phyloP scores from a whole-genome alignment of 2,329 filamentous ascomycete genomes.

The Harringtonia aguacate region DNA sequence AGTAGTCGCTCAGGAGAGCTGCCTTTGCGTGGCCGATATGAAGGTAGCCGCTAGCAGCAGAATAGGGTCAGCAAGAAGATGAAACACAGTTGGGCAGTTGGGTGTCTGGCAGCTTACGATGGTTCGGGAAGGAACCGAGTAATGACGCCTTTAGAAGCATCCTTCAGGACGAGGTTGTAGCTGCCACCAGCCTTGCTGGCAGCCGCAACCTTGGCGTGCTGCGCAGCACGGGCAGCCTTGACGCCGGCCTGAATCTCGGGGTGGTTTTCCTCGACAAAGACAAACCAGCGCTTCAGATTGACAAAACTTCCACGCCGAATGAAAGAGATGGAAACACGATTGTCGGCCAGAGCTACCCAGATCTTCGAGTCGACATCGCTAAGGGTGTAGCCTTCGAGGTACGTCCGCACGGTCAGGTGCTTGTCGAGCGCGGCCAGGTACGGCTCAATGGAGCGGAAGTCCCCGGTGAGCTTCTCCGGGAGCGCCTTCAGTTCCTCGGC shows the following conservation, averaged over 20 bases:
- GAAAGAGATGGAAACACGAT: conserved; percentile 72
- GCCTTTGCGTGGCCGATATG: conserved; percentile 90
- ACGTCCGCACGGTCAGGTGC: conserved; percentile 77
- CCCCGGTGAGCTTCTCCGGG: conserved; percentile 40
- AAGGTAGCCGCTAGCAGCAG: conserved; percentile 54
- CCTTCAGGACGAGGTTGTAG: conserved; percentile 80
- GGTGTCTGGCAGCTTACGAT: conserved; percentile 43
- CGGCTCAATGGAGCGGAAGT: conserved; percentile 76
- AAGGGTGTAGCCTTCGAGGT: conserved; percentile 71
- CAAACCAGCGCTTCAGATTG: conserved; percentile 81
- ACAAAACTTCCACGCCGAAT: conserved; percentile 67
- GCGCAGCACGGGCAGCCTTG: conserved; percentile 58
- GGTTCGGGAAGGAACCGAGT: conserved; percentile 92
- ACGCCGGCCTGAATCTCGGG: conserved; percentile 64
- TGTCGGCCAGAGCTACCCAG: conserved; percentile 74
- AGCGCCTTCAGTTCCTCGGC: conserved; percentile 42
- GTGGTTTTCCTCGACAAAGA: conserved; percentile 70
- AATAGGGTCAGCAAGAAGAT: conserved; percentile 11
- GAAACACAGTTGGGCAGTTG: background rate
- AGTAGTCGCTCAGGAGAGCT: conserved; percentile 74
- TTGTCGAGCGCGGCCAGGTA: conserved; percentile 70
- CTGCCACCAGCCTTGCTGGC: conserved; percentile 69
- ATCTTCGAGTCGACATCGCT: conserved; percentile 69
- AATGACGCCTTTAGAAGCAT: conserved; percentile 80
- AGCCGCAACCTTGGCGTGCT: conserved; percentile 57